Conservation (phyloP, 1,284 basidiomycete species). For the Cutaneotrichosporon dermatis region DNA sequence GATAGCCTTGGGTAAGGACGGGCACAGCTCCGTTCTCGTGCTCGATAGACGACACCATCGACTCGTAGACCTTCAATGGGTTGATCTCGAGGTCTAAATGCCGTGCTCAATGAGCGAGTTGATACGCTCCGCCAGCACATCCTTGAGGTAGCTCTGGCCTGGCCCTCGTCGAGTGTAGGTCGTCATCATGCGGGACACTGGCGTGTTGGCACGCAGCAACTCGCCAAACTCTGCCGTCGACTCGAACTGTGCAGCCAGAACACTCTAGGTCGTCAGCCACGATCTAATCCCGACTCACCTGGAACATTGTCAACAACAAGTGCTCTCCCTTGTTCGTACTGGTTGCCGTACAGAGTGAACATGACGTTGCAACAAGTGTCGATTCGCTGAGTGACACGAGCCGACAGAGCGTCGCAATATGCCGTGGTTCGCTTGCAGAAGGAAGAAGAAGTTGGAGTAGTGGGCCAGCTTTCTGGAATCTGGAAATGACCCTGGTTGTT, state of each 20-base stretch:
- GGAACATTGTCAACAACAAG: constrained; percentile 95
- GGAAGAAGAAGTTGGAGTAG: constrained; percentile 98
- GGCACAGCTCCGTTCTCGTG: constrained; percentile 90
- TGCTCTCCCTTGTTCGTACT: constrained; percentile 99
- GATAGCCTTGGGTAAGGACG: constrained; percentile 82
- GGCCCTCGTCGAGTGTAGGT: constrained; percentile 97
- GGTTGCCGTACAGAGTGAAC: constrained; percentile 99
- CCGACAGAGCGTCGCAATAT: constrained; percentile 94
- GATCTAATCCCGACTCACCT: constrained; percentile 53
- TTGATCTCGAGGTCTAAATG: constrained; percentile 98
- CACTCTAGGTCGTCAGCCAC: constrained; percentile 58
- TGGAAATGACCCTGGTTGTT: constrained; percentile 68
- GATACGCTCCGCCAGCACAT: constrained; percentile 92
- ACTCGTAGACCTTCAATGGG: constrained; percentile 96
- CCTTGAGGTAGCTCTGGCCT: constrained; percentile 95
- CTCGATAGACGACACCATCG: constrained; percentile 97
- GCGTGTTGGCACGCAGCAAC: constrained; percentile 93
- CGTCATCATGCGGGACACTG: constrained; percentile 99
- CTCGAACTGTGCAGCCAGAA: constrained; percentile 96
- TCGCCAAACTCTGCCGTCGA: constrained; percentile 97
- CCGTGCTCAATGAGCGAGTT: constrained; percentile 96
- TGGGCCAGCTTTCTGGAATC: constrained; percentile 86
- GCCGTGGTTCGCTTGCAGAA: constrained; percentile 96
- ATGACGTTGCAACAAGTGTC: constrained; percentile 98
- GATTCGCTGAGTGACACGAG: constrained; percentile 94